These are phyloP conservation scores for Penicillium sp. DNA, from an alignment of 2,329 filamentous ascomycete genomes.

Conservation along the genomic window DNA sequence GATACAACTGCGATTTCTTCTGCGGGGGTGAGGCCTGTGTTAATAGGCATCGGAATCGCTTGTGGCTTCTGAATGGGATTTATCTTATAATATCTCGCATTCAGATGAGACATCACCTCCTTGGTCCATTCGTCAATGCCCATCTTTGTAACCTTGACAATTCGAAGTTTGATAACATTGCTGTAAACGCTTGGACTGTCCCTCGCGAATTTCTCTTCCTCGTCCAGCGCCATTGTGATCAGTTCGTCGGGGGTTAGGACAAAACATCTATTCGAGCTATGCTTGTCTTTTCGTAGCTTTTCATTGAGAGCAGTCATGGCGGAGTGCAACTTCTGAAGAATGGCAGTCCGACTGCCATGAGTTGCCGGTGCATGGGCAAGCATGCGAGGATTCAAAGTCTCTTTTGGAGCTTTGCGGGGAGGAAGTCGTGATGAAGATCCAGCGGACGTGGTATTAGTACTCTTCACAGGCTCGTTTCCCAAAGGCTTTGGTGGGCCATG, in stretches of 20 bases:
- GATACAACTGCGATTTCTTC: slow-evolving; percentile 68
- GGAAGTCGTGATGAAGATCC: slow-evolving; percentile 11
- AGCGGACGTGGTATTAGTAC: not conserved
- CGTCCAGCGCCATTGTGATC: slow-evolving; percentile 48
- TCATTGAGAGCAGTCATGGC: slow-evolving; percentile 43
- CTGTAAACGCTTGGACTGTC: slow-evolving; percentile 70
- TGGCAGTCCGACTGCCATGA: slow-evolving; percentile 40
- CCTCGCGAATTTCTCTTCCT: slow-evolving; percentile 72
- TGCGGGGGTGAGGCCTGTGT: slow-evolving; percentile 64
- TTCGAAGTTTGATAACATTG: slow-evolving; percentile 78
- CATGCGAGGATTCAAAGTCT: slow-evolving; percentile 46
- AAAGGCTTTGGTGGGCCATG: slow-evolving; percentile 1
- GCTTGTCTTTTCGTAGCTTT: slow-evolving; percentile 31
- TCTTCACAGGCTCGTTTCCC: not conserved
- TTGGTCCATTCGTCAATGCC: slow-evolving; percentile 66
- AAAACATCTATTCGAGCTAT: slow-evolving; percentile 30
- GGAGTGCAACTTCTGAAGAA: slow-evolving; percentile 44
- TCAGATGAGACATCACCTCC: slow-evolving; percentile 50
- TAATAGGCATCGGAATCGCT: slow-evolving; percentile 51
- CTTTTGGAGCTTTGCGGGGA: slow-evolving; percentile 35
- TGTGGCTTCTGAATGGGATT: slow-evolving; percentile 28
- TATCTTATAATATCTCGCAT: slow-evolving; percentile 36
- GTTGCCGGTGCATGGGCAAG: slow-evolving; percentile 42
- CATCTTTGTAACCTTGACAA: slow-evolving; percentile 76
- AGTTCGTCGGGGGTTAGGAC: slow-evolving; percentile 44